phyloP scores from a whole-genome alignment of 1,284 basidiomycete genomes.

The Ganoderma sp. region DNA sequence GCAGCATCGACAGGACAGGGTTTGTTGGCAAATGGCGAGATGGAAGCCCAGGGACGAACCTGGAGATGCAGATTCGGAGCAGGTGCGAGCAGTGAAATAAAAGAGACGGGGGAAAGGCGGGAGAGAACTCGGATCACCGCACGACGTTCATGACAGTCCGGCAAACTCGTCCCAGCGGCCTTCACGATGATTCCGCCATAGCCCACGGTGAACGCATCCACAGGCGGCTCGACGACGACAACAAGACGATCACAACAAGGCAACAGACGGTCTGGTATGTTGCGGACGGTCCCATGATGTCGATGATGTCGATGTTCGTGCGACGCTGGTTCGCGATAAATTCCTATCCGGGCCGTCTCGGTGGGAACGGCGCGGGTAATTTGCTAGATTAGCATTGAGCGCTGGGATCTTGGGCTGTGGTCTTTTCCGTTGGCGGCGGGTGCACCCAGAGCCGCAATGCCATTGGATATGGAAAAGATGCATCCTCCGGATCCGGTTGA shows the following conservation, averaged over 20 bases:
- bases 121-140: neutral
- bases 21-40: neutral
- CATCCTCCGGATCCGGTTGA: slow-evolving; percentile 4
- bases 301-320: slow-evolving; percentile 5
- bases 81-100: neutral
- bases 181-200: neutral
- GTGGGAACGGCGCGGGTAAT: slow-evolving; percentile 4
- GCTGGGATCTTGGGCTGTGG: slow-evolving; percentile 11
- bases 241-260: neutral
- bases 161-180: neutral
- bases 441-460: neutral
- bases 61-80: neutral
- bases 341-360: neutral
- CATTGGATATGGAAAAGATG: neutral
- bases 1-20: neutral
- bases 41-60: neutral
- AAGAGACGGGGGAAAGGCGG: neutral
- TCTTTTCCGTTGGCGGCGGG: slow-evolving; percentile 1
- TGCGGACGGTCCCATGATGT: neutral
- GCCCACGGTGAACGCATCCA: neutral
- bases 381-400: slow-evolving; percentile 19
- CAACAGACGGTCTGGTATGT: slow-evolving; percentile 1
- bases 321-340: slow-evolving; percentile 1
- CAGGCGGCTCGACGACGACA: neutral
- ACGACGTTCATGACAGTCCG: neutral